A percentile compares a stretch with the other conserved stretches of the same genome.
Conservation (phyloP, 2,329 filamentous ascomycete genomes). For the Nigrospora oryzae region DNA sequence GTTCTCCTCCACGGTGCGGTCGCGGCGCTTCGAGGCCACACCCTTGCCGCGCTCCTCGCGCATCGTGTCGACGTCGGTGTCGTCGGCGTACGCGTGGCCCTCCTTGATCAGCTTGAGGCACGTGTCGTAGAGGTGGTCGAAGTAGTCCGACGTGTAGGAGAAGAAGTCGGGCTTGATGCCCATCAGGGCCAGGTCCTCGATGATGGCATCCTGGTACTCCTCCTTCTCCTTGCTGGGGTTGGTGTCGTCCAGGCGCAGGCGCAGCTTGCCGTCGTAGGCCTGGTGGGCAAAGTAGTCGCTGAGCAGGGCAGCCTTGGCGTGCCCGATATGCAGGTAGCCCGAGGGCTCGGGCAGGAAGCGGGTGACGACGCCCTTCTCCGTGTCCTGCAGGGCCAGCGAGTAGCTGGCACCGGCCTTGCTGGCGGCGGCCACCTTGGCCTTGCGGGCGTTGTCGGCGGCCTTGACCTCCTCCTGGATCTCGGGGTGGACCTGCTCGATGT, state of each 20-base stretch:
- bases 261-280: constrained; percentile 82
- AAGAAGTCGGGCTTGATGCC: constrained; percentile 82
- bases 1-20: constrained; percentile 73
- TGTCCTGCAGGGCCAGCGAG: constrained; percentile 77
- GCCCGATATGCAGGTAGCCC: constrained; percentile 90
- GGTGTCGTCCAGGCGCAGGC: constrained; percentile 92
- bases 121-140: constrained; percentile 82
- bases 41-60: constrained; percentile 76
- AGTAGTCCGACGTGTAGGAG: constrained; percentile 92
- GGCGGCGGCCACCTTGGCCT: constrained; percentile 59
- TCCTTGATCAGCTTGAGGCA: constrained; percentile 77
- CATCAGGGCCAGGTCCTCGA: constrained; percentile 85
- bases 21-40: constrained; percentile 71
- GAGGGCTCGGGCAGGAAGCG: constrained; percentile 93
- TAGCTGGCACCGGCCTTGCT: constrained; percentile 79
- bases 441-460: constrained; percentile 57
- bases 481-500: constrained; percentile 72
- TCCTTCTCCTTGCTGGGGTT: constrained; percentile 97
- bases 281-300: constrained; percentile 97
- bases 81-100: constrained; percentile 87
- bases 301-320: constrained; percentile 86
- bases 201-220: constrained; percentile 89
- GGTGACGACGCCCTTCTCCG: constrained; percentile 82
- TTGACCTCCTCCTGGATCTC: constrained; percentile 68
- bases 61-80: constrained; percentile 87